Evolutionary conservation across 176 grass and related monocot species (phyloP), one percentile per base, ranked within the genome.

Genomic region (Avena sativa): DNA sequence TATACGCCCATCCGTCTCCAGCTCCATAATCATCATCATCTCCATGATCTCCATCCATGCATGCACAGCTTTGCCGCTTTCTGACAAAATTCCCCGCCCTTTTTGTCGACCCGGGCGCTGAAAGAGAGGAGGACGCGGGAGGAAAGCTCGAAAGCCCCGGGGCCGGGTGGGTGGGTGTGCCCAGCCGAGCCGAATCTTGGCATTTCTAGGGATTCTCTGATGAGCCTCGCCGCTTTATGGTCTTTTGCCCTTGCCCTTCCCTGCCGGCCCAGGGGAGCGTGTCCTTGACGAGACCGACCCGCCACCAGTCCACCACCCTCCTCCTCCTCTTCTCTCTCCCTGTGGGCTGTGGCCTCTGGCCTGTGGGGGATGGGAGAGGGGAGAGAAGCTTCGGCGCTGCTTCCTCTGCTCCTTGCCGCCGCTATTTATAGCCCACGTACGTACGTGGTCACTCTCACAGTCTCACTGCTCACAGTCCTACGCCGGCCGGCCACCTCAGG

Each of bases 321-420:
- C 79, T 43, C 40, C 1, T 19, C 68, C 1, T 51, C 71, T 25
- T 40, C 38, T 43, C 38, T 43, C 40, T 43, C 60, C 10, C 23
- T 6, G 11, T 68, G 44, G 44, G 12, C 46, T 89, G 90, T 69
- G 66, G 32, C 32, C 32, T 34, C 32, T 34, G 32, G 32, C 32
- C 32, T 34, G 32, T 34, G 32, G 32, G 66, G 67, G 47, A 1
- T n/a, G 70, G 14, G 19, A 74, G 46, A 64, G 71, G 75, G 16
- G 65, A 80, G 51, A 88, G 92, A 93, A 95, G 87, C 87, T 93
- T 93, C 94, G 81, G 60, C 89, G 94, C 84, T 91, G 87, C 80
- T 92, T 95, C 91, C 87, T 91, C 84, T 67, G 83, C 81, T 93
- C 71, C 17, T 53, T 59, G 85, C 89, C 74, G 38, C 36, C 50